These are phyloP conservation scores for Backusella mclennaniae DNA, from an alignment of 192 early-diverging fungal species.

Conservation along the genomic window DNA sequence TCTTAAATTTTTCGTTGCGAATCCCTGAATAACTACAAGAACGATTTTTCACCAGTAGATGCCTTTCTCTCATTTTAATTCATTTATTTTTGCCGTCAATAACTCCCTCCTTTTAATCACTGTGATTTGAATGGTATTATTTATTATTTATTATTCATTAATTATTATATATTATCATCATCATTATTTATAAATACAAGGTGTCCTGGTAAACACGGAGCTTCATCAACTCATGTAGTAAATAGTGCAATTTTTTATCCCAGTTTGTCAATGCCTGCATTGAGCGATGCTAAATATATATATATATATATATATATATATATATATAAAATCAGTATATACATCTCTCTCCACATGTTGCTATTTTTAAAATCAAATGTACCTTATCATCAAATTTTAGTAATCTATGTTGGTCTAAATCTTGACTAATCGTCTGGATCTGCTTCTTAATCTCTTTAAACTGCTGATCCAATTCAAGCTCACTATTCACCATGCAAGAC, in stretches of 20 bases:
- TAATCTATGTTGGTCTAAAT: slow-evolving; percentile 3
- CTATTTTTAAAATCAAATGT: neutral
- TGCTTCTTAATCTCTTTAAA: neutral
- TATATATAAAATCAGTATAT: neutral
- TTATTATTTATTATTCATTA: neutral
- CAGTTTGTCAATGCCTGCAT: slow-evolving; percentile 11
- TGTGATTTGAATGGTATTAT: neutral
- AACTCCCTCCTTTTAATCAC: neutral
- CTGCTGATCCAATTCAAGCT: neutral
- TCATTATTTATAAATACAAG: neutral
- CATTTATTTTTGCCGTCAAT: neutral
- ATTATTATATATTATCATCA: neutral
- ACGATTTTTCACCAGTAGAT: neutral
- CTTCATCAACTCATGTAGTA: slow-evolving; percentile 1
- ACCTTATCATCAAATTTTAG: slow-evolving; percentile 4
- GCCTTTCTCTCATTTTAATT: neutral
- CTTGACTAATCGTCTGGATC: neutral
- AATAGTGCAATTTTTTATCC: slow-evolving; percentile 8
- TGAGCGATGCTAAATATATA: neutral
- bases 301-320: neutral
- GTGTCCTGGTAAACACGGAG: slow-evolving; percentile 3
- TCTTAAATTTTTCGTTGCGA: no score
- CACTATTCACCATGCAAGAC: slow-evolving; percentile 11
- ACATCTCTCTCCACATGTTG: neutral
- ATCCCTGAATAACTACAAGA: neutral